phyloP scores from a whole-genome alignment of 2,329 filamentous ascomycete genomes.

The Alternaria sp. region DNA sequence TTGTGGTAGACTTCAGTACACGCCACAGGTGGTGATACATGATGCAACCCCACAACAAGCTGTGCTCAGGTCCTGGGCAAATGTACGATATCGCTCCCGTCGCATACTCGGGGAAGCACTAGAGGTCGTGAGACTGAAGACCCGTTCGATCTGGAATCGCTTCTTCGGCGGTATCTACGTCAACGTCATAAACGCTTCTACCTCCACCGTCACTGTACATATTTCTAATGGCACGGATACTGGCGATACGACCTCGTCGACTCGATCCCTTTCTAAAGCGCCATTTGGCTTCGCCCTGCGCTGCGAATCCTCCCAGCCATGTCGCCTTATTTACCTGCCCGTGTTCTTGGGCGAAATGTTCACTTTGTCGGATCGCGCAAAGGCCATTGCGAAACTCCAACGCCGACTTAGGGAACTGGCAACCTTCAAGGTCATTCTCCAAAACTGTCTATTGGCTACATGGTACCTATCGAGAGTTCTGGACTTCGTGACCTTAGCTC shows the following conservation, averaged over 20 bases:
- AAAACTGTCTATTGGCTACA: background rate
- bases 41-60: constrained; percentile 10
- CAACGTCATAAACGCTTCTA: background rate
- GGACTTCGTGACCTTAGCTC: background rate
- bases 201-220: background rate
- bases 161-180: background rate
- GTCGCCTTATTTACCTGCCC: constrained; percentile 13
- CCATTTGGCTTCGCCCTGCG: constrained; percentile 23
- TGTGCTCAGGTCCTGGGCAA: constrained; percentile 11
- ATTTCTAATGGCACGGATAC: background rate
- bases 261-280: background rate
- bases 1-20: constrained; percentile 31
- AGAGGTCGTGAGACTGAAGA: background rate
- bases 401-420: background rate
- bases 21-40: constrained; percentile 19
- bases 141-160: background rate
- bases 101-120: background rate
- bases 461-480: background rate
- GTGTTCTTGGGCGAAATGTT: background rate
- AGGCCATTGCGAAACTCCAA: background rate
- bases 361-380: background rate
- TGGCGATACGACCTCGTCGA: background rate
- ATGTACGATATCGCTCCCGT: constrained; percentile 4
- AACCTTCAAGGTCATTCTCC: background rate
- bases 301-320: constrained; percentile 13